Evolutionary conservation across 176 grass and related monocot species (phyloP), one percentile per base, ranked within the genome.

Genomic region (Eragrostis curvula): DNA sequence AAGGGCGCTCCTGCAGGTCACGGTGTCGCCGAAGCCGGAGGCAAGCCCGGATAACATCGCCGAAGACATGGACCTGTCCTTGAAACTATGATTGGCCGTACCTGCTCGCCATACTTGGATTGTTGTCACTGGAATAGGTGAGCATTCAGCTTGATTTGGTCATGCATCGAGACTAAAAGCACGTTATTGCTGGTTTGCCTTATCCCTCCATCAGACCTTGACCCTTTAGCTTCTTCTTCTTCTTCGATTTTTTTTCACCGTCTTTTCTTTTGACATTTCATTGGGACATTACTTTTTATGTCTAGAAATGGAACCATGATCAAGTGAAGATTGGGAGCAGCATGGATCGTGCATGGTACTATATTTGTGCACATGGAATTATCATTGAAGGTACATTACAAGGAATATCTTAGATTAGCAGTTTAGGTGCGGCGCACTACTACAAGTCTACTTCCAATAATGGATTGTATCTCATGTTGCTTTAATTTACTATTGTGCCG

Each of bases 31-130:
- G 32, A 36, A 36, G 16, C 52, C 64, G 20, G 80, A 83, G 67
- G 63, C 52, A 27, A 45, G 51, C 30, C 32, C 41, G 28, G 81
- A 79, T 56, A 56, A 5, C 27, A 18, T 85, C 49, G 23, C 84
- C 20, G 86, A 78, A 15, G 92, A 89, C 47, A 81, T 94, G 36
- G 92, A 94, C 66, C 85, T 94, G 47, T 94, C 92, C 13, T 78
- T 94, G 56, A 94, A 87, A 77, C 81, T 94, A 75, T 94, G 89
- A 94, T 40, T 67, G 27, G 16, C 78, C 27, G 47, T 48, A 46
- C 15, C 17, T 7, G 18, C 41, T 55, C 46, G 27, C 49, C 23
- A 2, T 13, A 50, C 51, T 56, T 56, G n/a, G n/a, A 18, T 9
- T n/a, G n/a, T 18, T 52, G 49, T 18, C 68, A 76, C 63, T 24